Evolutionary conservation across 1,139 yeast species (phyloP), one percentile per base, ranked within the genome.

Genomic region (Diutina mesorugosa): DNA sequence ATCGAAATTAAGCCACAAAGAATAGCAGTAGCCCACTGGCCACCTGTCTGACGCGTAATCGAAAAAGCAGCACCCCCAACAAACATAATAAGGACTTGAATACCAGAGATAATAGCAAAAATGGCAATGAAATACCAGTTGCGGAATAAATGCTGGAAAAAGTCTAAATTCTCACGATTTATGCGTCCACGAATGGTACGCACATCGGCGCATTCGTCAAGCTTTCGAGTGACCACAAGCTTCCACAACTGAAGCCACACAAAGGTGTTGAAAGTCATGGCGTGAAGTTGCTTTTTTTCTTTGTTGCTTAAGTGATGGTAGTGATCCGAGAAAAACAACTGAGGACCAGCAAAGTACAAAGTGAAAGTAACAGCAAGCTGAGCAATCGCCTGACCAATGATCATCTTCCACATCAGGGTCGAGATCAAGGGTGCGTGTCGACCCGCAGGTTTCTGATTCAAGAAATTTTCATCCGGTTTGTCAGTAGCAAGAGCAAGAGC

Each of bases 161-260:
- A 88, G 69, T 93, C 41, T 70, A 89, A 78, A 69, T 87, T 87
- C 50, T 76, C 73, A 28, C 72, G 61, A 4, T 84, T 78, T 55
- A 85, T 73, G 67, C 95, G 78, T 45, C 78, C 87, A 59, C 75
- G 75, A 55, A 86, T 73, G 3, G 71, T 75, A 1, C 74, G 72
- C 45, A 85, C 73, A 47, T 86, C 90, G 64, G 85, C 90, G 56
- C 85, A 90, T 73, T 93, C 97, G 69, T 93, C 98, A 58, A 93
- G 75, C 62, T 95, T 88, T 66, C 99, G 82, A 6, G 96, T 85
- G 51, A 90, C 96, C 65, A 93, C 83, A 72, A 93, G 79, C 65
- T 93, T 90, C 82, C 95, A 93, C 67, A 91, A 87, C 72, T 93
- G 99, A 71, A 93, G 77, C 99, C 99, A 93, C 56, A 93, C 99